A percentile compares a stretch with the other conserved stretches of the same genome.
phyloP scores from a whole-genome alignment of 1,284 basidiomycete species.

The Boletellus deceptivus region DNA sequence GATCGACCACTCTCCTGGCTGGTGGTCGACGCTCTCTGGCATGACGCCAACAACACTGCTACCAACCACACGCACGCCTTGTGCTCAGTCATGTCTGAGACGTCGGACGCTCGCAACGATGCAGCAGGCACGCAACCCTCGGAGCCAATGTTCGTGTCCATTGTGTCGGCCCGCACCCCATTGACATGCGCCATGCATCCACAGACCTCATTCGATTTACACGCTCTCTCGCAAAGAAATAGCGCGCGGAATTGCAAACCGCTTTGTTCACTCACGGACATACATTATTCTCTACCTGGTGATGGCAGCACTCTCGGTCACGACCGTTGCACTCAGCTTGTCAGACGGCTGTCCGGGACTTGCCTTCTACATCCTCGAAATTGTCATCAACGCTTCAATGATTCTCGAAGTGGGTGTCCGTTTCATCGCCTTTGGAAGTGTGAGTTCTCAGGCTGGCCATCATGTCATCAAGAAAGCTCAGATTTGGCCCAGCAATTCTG shows the following conservation, averaged over 20 bases:
- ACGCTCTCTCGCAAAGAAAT: conserved; percentile 77
- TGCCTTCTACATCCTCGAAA: conserved; percentile 86
- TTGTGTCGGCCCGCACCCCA: conserved; percentile 1
- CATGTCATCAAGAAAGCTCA: conserved; percentile 5
- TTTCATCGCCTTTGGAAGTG: conserved; percentile 87
- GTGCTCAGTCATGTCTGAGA: conserved; percentile 26
- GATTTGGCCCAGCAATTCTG: conserved; percentile 79
- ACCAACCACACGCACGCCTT: not conserved
- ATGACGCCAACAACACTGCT: not conserved
- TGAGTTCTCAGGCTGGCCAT: conserved; percentile 40
- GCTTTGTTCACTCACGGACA: conserved; percentile 78
- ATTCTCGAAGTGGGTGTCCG: conserved; percentile 88
- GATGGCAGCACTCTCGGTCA: conserved; percentile 88
- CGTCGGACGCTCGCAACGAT: conserved; percentile 19
- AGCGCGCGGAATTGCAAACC: conserved; percentile 76
- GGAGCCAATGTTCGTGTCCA: conserved; percentile 27
- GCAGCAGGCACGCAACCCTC: conserved; percentile 9
- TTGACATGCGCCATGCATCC: conserved; percentile 22
- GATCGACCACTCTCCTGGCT: not conserved
- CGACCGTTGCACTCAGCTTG: conserved; percentile 87
- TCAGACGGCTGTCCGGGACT: conserved; percentile 74
- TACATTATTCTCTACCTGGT: conserved; percentile 85
- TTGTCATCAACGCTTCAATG: conserved; percentile 90
- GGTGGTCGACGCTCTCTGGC: too few relatives aligned
- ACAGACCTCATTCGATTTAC: conserved; percentile 76